phyloP scores from a whole-genome alignment of 768 basidiomycete species.

The Lactarius akahatsu region DNA sequence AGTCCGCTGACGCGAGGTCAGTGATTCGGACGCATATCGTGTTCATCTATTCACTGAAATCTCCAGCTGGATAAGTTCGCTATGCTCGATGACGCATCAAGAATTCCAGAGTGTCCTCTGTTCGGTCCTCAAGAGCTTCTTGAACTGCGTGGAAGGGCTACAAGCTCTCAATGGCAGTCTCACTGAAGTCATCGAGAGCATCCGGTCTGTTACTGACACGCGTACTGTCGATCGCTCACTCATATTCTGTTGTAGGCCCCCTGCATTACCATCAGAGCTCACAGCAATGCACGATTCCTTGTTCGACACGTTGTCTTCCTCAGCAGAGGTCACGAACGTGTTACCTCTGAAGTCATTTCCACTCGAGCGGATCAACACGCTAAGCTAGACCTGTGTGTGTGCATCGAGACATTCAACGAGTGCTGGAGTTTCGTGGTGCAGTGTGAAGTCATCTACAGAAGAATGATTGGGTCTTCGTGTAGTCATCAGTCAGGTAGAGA shows the following conservation, averaged over 20 bases:
- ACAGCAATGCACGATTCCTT: constrained; percentile 62
- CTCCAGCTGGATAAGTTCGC: constrained; percentile 44
- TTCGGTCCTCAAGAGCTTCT: constrained; percentile 56
- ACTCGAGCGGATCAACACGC: constrained; percentile 79
- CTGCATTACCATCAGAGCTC: constrained; percentile 42
- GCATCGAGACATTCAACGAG: no score
- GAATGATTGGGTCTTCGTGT: no score
- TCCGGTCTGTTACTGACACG: constrained; percentile 35
- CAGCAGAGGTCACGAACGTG: constrained; percentile 83
- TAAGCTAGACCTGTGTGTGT: constrained; percentile 65
- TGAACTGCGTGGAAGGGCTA: constrained; percentile 66
- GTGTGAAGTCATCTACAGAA: no score
- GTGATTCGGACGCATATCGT: neutral
- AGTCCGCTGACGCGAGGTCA: constrained; percentile 21
- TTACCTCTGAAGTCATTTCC: constrained; percentile 75
- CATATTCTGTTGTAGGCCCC: constrained; percentile 36
- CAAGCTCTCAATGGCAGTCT: constrained; percentile 60
- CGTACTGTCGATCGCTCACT: neutral
- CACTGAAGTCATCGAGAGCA: constrained; percentile 52
- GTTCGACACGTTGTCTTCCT: constrained; percentile 71
- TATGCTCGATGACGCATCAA: constrained; percentile 65
- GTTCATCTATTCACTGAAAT: neutral
- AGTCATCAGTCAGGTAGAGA: no score
- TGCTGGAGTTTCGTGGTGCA: no score
- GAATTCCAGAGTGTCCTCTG: constrained; percentile 67